Percentiles rank a stretch among this genome's conserved stretches.
Evolutionary conservation across 2,329 filamentous ascomycete species (phyloP).

Genomic region (Bretziella fagacearum): DNA sequence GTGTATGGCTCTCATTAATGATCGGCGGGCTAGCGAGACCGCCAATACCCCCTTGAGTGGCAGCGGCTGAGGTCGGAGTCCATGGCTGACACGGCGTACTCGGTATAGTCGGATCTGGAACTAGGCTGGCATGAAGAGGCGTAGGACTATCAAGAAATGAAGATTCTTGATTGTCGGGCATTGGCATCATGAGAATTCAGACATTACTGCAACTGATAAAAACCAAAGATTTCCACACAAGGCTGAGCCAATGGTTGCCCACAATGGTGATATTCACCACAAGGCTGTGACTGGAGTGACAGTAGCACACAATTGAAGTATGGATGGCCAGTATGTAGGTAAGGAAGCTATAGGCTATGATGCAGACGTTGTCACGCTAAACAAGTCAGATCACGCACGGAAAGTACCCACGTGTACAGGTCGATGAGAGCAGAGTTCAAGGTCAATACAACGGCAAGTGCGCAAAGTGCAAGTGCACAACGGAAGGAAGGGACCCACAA

Average conservation of each 20-base stretch:
- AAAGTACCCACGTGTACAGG: background rate
- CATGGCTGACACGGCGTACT: constrained; percentile 10
- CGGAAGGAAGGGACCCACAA: constrained; percentile 1
- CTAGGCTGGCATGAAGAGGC: constrained; percentile 2
- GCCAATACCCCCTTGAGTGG: background rate
- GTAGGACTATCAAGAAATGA: constrained; percentile 11
- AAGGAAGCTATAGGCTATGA: too few species aligned
- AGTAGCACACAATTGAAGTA: too few species aligned
- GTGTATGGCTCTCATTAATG: background rate
- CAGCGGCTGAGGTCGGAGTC: background rate
- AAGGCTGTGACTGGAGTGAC: too few species aligned
- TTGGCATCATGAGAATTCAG: constrained; percentile 4
- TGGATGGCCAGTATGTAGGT: too few species aligned
- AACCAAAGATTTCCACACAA: background rate
- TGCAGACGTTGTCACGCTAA: too few species aligned
- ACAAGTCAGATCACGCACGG: background rate
- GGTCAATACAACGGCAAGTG: background rate
- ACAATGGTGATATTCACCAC: too few species aligned
- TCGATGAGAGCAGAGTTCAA: background rate
- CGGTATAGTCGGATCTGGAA: constrained; percentile 10
- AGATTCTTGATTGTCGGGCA: constrained; percentile 4
- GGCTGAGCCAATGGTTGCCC: too few species aligned
- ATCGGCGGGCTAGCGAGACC: background rate
- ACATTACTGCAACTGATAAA: background rate
- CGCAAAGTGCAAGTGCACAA: background rate